These are phyloP conservation scores for Extremus antarcticus DNA, from an alignment of 495 filamentous ascomycete species.

Conservation along the genomic window DNA sequence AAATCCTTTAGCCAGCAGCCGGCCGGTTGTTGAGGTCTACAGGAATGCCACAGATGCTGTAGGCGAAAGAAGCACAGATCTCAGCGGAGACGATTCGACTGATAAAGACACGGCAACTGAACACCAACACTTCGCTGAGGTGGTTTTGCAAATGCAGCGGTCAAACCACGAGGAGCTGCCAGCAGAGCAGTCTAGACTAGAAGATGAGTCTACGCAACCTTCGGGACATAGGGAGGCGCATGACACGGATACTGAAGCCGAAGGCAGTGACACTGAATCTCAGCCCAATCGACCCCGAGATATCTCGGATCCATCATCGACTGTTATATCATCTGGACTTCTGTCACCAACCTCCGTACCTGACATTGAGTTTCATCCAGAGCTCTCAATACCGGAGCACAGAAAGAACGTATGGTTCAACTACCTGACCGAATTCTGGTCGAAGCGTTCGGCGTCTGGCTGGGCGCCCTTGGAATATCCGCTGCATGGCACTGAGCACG, in stretches of 20 bases:
- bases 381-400: conserved; percentile 74
- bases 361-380: conserved; percentile 35
- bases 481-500: conserved; percentile 74
- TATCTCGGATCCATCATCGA: conserved; percentile 38
- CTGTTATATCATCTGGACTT: conserved; percentile 30
- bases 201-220: neutral
- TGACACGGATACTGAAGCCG: conserved; percentile 36
- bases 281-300: conserved; percentile 54
- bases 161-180: neutral
- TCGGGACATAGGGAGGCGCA: neutral
- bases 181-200: neutral
- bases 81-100: neutral
- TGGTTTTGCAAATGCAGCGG: neutral
- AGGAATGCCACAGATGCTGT: conserved; percentile 86
- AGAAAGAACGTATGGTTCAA: conserved; percentile 87
- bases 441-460: conserved; percentile 88
- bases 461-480: conserved; percentile 95
- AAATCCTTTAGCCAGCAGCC: conserved; percentile 83
- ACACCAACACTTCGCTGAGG: neutral
- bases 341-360: conserved; percentile 38
- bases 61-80: conserved; percentile 45
- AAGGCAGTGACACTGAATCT: conserved; percentile 63
- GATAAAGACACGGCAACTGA: neutral
- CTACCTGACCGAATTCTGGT: conserved; percentile 95
- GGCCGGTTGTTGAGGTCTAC: conserved; percentile 92